A percentile compares a stretch with the other conserved stretches of the same genome.
Evolutionary conservation across 805 yeast genomes (phyloP).

Genomic region (Isabelozyma gotoi): DNA sequence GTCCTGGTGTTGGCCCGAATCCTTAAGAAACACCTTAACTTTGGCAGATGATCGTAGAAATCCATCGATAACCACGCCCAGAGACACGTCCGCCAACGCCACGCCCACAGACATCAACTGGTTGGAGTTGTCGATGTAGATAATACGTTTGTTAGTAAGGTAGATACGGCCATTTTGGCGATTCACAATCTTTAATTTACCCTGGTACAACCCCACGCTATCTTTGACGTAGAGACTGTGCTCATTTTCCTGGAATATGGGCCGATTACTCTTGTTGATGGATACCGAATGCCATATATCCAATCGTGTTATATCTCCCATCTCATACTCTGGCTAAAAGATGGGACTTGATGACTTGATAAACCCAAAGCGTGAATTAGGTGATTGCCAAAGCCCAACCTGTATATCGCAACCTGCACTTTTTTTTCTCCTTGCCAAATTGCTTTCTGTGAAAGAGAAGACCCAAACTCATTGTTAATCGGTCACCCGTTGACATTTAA

Average conservation of each 20-base stretch:
- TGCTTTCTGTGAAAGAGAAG: too few relatives aligned
- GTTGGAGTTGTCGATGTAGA: conserved; percentile 61
- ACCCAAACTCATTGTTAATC: too few relatives aligned
- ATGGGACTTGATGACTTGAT: too few relatives aligned
- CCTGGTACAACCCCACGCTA: conserved; percentile 74
- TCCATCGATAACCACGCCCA: conserved; percentile 33
- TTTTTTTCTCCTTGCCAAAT: too few relatives aligned
- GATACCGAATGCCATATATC: conserved; percentile 34
- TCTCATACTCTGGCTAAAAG: not conserved
- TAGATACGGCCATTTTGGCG: conserved; percentile 78
- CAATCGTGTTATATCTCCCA: conserved; percentile 6
- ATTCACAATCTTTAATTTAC: conserved; percentile 58
- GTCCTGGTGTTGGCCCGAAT: not conserved
- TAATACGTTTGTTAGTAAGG: conserved; percentile 69
- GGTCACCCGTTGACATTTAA: too few relatives aligned
- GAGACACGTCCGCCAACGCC: conserved; percentile 39
- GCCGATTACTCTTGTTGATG: conserved; percentile 40
- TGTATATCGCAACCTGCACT: too few relatives aligned
- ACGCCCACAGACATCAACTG: conserved; percentile 46
- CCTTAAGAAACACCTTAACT: conserved; percentile 40
- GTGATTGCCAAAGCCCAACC: too few relatives aligned
- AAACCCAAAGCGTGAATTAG: too few relatives aligned
- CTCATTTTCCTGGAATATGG: conserved; percentile 33
- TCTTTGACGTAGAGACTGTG: conserved; percentile 33
- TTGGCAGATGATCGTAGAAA: conserved; percentile 81